A percentile compares a stretch with the other conserved stretches of the same genome.
phyloP scores from a whole-genome alignment of 495 filamentous ascomycete genomes.

The Cenococcum geophilum region DNA sequence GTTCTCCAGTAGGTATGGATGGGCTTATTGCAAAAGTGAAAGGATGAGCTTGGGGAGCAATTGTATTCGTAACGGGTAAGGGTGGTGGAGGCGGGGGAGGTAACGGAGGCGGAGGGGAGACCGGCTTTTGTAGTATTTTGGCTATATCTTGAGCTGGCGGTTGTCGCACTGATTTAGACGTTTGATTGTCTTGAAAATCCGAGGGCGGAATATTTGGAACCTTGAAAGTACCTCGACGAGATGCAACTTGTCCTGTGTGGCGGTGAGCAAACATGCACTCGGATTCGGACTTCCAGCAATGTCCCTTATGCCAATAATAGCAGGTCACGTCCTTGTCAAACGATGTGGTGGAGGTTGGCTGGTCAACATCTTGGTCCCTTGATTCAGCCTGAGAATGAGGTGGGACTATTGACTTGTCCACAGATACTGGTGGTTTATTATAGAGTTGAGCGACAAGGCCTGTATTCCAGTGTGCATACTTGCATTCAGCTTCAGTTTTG shows the following conservation, averaged over 20 bases:
- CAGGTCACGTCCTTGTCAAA: slow-evolving; percentile 7
- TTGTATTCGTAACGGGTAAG: not conserved
- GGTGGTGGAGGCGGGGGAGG: not conserved
- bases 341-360: not conserved
- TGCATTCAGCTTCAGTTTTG: not conserved
- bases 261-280: slow-evolving; percentile 6
- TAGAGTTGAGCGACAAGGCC: not conserved
- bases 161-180: not conserved
- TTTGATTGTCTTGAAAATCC: too few relatives aligned
- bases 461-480: slow-evolving; percentile 5
- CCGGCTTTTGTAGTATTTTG: not conserved
- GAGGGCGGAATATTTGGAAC: not conserved
- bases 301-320: slow-evolving; percentile 10
- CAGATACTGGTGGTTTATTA: not conserved
- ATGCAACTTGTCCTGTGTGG: not conserved
- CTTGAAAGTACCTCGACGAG: not conserved
- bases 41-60: not conserved
- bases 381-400: not conserved
- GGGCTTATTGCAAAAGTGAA: not conserved
- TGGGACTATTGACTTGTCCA: not conserved
- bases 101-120: not conserved
- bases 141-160: not conserved
- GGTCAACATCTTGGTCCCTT: not conserved
- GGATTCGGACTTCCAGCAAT: not conserved
- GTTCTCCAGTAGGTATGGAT: not conserved